phyloP scores from a whole-genome alignment of 2,329 filamentous ascomycete species.

The Curvularia sp. region DNA sequence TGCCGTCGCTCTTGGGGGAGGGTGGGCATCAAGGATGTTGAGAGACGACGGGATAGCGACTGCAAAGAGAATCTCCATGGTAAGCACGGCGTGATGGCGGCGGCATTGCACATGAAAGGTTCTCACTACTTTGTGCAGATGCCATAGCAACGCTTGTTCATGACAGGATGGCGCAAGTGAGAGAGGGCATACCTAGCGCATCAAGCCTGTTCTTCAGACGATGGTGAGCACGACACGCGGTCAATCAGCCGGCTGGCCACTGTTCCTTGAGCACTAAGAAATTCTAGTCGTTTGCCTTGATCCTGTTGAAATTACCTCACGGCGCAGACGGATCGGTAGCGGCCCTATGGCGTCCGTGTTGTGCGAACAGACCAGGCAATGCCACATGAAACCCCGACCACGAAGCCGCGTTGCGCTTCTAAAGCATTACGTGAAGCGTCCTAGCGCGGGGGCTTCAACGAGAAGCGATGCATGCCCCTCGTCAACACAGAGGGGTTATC shows the following conservation, averaged over 20 bases:
- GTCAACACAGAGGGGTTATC: slow-evolving; percentile 14
- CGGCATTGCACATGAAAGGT: slow-evolving; percentile 18
- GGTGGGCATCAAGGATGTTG: slow-evolving; percentile 10
- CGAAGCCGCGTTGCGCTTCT: slow-evolving; percentile 37
- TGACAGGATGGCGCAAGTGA: neutral
- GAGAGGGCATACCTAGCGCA: slow-evolving; percentile 7
- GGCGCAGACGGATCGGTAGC: slow-evolving; percentile 27
- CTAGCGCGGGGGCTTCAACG: slow-evolving; percentile 42
- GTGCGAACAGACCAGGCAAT: slow-evolving; percentile 29
- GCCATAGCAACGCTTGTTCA: neutral
- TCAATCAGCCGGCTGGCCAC: slow-evolving; percentile 6
- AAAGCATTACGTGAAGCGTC: slow-evolving; percentile 43
- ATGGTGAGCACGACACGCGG: slow-evolving; percentile 4
- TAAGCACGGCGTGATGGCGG: slow-evolving; percentile 7
- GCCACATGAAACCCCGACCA: slow-evolving; percentile 41
- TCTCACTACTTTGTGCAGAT: slow-evolving; percentile 4
- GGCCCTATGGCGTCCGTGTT: slow-evolving; percentile 37
- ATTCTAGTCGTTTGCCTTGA: slow-evolving; percentile 11
- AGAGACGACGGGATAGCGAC: neutral
- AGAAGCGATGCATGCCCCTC: slow-evolving; percentile 36
- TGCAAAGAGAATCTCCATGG: neutral
- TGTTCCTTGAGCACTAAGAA: slow-evolving; percentile 6
- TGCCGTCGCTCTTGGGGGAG: slow-evolving; percentile 9
- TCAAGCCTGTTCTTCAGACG: neutral
- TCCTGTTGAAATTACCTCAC: slow-evolving; percentile 35